Base-by-base conservation (phyloP, 495 filamentous ascomycete genomes). In the Penicillium manginii region DNA sequence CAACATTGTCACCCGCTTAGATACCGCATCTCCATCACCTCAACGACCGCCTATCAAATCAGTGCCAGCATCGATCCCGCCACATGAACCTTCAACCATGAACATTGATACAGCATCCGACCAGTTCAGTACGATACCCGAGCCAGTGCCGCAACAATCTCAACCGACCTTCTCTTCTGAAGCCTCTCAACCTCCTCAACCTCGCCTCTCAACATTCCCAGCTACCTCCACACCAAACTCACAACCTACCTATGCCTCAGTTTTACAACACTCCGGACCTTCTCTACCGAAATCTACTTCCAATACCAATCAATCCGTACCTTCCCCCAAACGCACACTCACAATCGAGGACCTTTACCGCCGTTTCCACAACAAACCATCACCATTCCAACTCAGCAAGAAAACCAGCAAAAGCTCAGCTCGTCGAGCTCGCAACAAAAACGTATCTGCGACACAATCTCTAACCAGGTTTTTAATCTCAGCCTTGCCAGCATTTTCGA, bases 391-490 rank as follows among this genome's bases (percentile, higher is more conserved):
- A 29, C 46, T 31, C 46, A 21, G 31, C 21, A 49, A 49, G 46
- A 49, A 49, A 29, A 19, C 46, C 12, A 23, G 46, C 26, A 49
- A 49, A 2, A 23, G 46, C 21, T 29, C 18, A 49, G 22, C 46
- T 49, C 3, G 11, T 45, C 40, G 7, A 52, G 50, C 50, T 39
- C 31, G 31, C 29, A 52, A 52, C 18, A 49, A 32, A 31, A 40
- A 46, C 54, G 45, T 14, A 40, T 40, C 31, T 10, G 33, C 54
- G 12, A 33, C 54, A 9, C 54, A 29, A 5, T 56, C 12, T 1
- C 23, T 50, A 15, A 17, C 45, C n/a, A 59, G 31, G 31, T 48
- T 59, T 31, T 50, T 53, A 12, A 59, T 23, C 21, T 59, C 57
- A 43, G 50, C 29, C 23, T 54, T 48, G n/a, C 50, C 50, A 2